Base-by-base conservation (phyloP, 1,284 basidiomycete species). In the Psilocybe mexicana region DNA sequence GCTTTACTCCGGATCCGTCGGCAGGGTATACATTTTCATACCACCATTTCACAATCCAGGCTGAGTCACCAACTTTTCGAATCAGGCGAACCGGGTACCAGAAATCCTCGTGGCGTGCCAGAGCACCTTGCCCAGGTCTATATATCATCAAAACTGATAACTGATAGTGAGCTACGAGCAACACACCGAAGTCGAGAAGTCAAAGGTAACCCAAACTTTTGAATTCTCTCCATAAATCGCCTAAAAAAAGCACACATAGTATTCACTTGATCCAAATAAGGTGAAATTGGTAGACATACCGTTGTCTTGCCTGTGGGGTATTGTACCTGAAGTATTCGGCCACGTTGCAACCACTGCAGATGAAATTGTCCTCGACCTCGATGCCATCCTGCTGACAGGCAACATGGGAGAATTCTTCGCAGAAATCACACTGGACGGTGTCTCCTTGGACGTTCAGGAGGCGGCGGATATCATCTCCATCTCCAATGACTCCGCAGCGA, bases 1-100 rank as follows among this genome's bases (percentile, higher is more conserved):
- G 42, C 2, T 28, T n/a, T 3, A 56, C 30, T 8, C 23, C 43
- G 4, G 48, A 14, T 5, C 1, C 25, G 18, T 18, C 18, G 18
- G 18, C 18, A 7, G 18, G 8, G 11, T 46, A 52, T n/a, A 11
- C 3, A 25, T 43, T 46, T 7, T n/a, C 43, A 7, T 44, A 25
- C 55, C 50, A 57, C 49, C 49, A 57, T 11, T 49, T 25, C 18
- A 57, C 50, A 1, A 6, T 26, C 61, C 62, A 65, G 26, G 40
- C 24, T 14, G 10, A 14, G 55, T 43, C 23, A 28, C 43, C 18
- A 7, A 23, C 2, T 4, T 33, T 6, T 24, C 62, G 54, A 18
- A 69, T 63, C 2, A 70, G 33, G 1, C 61, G 64, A 3, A 65
- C 64, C 3, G 68, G 70, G 54, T 71, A 71, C 59, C 61, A 68